Conservation (phyloP, 805 yeast genomes). For the Candida corydali region DNA sequence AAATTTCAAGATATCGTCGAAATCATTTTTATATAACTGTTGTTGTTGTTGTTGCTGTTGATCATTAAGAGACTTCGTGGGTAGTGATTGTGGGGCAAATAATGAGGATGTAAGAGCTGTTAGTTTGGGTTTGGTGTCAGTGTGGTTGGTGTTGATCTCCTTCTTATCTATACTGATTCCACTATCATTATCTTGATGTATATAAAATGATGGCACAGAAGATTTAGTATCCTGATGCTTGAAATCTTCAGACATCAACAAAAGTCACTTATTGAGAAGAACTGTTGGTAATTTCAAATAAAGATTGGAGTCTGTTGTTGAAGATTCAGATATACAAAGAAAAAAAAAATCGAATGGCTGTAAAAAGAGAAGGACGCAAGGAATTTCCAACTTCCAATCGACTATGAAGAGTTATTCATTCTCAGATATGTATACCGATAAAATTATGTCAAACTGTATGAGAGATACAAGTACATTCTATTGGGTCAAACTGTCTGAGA, state of each 20-base stretch:
- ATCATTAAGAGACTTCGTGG: conserved; percentile 1
- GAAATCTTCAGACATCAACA: not conserved
- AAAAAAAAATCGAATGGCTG: too few species aligned
- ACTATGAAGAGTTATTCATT: too few species aligned
- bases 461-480: too few species aligned
- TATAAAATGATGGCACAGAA: not conserved
- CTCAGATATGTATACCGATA: too few species aligned
- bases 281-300: too few species aligned
- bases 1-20: conserved; percentile 49
- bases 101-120: not conserved
- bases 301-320: too few species aligned
- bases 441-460: too few species aligned
- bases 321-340: too few species aligned
- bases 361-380: too few species aligned
- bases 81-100: conserved; percentile 6
- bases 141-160: not conserved
- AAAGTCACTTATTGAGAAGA: not conserved
- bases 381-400: too few species aligned
- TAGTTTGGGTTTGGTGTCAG: not conserved
- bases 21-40: conserved; percentile 4
- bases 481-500: too few species aligned
- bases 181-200: not conserved
- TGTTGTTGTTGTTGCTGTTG: not conserved
- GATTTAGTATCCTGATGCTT: not conserved
- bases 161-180: not conserved